Evolutionary conservation across 2,329 filamentous ascomycete species (phyloP).

Genomic region (Colletotrichum abscissum): DNA sequence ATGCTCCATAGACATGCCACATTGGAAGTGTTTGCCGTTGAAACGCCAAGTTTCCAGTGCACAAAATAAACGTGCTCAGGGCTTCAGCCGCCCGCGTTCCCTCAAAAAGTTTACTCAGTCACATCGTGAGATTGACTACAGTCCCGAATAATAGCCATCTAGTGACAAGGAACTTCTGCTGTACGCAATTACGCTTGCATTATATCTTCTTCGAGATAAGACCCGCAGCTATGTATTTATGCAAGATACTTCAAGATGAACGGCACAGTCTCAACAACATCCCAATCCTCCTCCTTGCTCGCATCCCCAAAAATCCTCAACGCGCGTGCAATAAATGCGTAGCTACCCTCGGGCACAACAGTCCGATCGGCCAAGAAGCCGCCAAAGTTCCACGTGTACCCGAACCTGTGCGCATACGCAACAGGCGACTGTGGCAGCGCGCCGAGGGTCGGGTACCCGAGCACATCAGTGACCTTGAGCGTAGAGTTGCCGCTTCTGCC

Average conservation of each 20-base stretch:
- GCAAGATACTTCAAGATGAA: constrained; percentile 33
- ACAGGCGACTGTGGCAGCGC: constrained; percentile 37
- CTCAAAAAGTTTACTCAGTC: too few relatives aligned
- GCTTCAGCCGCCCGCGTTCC: too few relatives aligned
- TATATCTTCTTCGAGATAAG: not conserved
- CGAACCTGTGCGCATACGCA: constrained; percentile 21
- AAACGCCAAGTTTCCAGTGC: not conserved
- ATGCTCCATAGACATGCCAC: not conserved
- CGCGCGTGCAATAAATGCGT: constrained; percentile 39
- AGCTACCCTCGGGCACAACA: constrained; percentile 39
- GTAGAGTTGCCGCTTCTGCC: constrained; percentile 26
- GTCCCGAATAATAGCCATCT: too few relatives aligned
- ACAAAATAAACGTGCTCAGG: too few relatives aligned
- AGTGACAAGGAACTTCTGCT: not conserved
- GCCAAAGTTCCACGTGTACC: constrained; percentile 33
- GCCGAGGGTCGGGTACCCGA: constrained; percentile 39
- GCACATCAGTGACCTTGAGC: constrained; percentile 26
- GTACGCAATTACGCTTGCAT: not conserved
- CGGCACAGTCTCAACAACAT: constrained; percentile 35
- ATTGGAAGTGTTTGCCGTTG: too few relatives aligned
- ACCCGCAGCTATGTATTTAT: not conserved
- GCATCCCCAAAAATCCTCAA: constrained; percentile 42
- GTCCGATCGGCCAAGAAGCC: constrained; percentile 39
- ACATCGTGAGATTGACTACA: too few relatives aligned
- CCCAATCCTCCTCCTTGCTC: constrained; percentile 39